phyloP scores from a whole-genome alignment of 2,329 filamentous ascomycete species.

The Xylaria sp. region DNA sequence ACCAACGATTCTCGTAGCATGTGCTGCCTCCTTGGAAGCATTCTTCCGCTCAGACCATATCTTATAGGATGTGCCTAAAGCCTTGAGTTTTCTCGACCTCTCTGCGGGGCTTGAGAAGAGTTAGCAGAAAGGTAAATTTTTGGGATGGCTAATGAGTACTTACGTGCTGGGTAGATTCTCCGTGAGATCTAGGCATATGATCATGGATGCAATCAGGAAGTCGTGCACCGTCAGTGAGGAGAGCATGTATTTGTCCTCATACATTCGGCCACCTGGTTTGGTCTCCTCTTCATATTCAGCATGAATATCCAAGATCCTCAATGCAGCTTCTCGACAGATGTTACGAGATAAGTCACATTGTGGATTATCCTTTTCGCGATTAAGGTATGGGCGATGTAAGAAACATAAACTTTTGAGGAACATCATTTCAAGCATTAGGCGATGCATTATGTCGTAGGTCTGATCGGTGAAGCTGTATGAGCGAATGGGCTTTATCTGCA shows the following conservation, averaged over 20 bases:
- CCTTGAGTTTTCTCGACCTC: conserved; percentile 51
- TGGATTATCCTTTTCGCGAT: conserved; percentile 53
- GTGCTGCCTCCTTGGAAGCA: conserved; percentile 55
- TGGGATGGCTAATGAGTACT: conserved; percentile 21
- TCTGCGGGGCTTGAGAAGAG: conserved; percentile 44
- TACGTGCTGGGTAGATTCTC: conserved; percentile 55
- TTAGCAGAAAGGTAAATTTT: conserved; percentile 32
- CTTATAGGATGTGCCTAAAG: conserved; percentile 55
- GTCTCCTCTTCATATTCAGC: conserved; percentile 60
- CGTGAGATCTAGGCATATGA: conserved; percentile 64
- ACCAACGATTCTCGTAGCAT: conserved; percentile 57
- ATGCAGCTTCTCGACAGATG: conserved; percentile 57
- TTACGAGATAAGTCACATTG: conserved; percentile 55
- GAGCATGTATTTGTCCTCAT: conserved; percentile 64
- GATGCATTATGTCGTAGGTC: conserved; percentile 60
- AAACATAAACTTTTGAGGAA: conserved; percentile 62
- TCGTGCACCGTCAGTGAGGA: conserved; percentile 65
- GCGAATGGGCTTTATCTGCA: conserved; percentile 56
- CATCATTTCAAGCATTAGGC: conserved; percentile 61
- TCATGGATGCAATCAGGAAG: conserved; percentile 69
- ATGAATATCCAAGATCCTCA: conserved; percentile 59
- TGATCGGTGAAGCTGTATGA: conserved; percentile 57
- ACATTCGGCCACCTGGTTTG: conserved; percentile 61
- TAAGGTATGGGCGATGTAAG: conserved; percentile 61
- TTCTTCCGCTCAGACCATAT: conserved; percentile 57